Evolutionary conservation across 345 rosid genomes (phyloP).

Genomic region (Cardiospermum halicacabum): DNA sequence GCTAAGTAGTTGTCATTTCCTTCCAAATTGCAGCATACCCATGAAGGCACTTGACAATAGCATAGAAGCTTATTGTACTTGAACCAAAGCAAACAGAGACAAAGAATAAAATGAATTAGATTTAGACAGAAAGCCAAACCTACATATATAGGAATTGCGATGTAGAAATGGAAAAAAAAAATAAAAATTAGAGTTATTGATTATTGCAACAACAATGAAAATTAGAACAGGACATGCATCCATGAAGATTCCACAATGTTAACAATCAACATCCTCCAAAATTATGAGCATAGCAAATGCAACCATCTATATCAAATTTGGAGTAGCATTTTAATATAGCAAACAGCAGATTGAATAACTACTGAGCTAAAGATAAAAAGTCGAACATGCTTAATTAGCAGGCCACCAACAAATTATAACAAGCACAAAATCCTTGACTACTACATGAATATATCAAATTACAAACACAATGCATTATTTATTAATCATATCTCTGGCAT

Average conservation of each 20-base stretch:
- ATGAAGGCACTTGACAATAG: constrained; percentile 68
- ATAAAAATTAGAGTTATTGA: not conserved
- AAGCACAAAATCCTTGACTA: not conserved
- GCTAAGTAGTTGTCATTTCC: constrained; percentile 55
- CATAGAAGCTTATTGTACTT: constrained; percentile 75
- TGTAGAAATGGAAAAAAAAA: not conserved
- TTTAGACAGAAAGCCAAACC: constrained; percentile 8
- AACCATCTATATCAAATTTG: not conserved
- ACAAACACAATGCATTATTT: not conserved
- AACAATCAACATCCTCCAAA: not conserved
- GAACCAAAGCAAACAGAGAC: constrained; percentile 19
- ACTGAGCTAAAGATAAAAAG: not conserved
- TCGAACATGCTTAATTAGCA: not conserved
- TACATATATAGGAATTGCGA: not conserved
- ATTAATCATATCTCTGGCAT: not conserved
- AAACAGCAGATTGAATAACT: not conserved
- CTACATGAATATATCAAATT: not conserved
- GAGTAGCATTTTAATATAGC: not conserved
- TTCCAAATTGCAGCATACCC: constrained; percentile 77
- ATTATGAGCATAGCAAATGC: not conserved
- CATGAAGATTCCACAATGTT: not conserved
- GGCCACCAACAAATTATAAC: not conserved
- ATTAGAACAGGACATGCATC: not conserved
- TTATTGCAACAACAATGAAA: not conserved
- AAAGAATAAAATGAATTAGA: constrained; percentile 10